These are phyloP conservation scores for Ambrosia hybrid DNA, from an alignment of 140 eudicot species.

Conservation along the genomic window DNA sequence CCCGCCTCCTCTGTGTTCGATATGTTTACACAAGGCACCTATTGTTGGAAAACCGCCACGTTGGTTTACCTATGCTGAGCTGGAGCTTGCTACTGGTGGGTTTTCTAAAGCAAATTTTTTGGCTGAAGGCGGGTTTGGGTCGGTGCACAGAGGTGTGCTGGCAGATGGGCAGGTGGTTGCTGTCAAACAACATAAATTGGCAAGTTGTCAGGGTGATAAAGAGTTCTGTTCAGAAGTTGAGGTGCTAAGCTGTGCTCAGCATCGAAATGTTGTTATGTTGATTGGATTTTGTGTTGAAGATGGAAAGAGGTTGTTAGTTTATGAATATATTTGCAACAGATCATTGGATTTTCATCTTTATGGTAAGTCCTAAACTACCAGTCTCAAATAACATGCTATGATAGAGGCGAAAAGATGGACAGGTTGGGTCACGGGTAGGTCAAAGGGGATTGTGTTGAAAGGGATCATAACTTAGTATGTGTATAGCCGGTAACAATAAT, in stretches of 20 bases:
- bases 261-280: conserved; percentile 91
- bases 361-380: conserved; percentile 43
- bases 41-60: conserved; percentile 85
- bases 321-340: conserved; percentile 87
- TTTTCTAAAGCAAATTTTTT: conserved; percentile 85
- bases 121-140: conserved; percentile 94
- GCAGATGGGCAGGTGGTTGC: conserved; percentile 85
- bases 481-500: too few species aligned
- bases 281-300: conserved; percentile 94
- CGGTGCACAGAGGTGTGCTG: conserved; percentile 89
- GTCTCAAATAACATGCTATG: neutral
- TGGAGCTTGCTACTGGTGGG: conserved; percentile 92
- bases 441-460: neutral
- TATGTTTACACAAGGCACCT: conserved; percentile 94
- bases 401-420: conserved; percentile 1
- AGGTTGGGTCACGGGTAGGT: too few species aligned
- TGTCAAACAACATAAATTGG: conserved; percentile 89
- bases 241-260: conserved; percentile 95
- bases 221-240: conserved; percentile 96
- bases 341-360: conserved; percentile 93
- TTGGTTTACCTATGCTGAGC: conserved; percentile 78
- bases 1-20: conserved; percentile 92
- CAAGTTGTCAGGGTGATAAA: conserved; percentile 92
- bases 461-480: neutral
- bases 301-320: conserved; percentile 77